Base-by-base conservation (phyloP, 768 basidiomycete genomes). In the Leccinum uliginosum region DNA sequence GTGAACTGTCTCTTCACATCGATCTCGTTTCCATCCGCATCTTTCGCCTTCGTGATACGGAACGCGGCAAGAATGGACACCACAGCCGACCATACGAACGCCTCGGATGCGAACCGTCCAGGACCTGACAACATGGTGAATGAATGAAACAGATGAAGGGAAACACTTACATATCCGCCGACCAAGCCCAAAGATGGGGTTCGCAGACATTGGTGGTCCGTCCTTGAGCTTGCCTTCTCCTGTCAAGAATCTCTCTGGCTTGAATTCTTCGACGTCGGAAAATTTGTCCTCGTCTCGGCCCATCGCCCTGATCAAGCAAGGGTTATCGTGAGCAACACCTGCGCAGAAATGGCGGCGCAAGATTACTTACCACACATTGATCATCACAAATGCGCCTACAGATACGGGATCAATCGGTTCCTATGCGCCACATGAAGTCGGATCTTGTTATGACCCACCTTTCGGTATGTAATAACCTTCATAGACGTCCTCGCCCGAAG, bases 391-490 rank as follows among this genome's bases (percentile, higher is more conserved):
- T 6, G 76, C 51, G 23, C 68, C 68, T 70, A 9, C 3, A 26
- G 4, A 50, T 17, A 12, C 40, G 27, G 19, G 46, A 30, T 51
- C 26, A 50, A 43, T 61, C 19, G 62, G 56, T 11, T 32, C 6
- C n/a, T 21, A 57, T 6, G 19, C 32, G 24, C 11, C 40, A 52
- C 10, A 24, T 24, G 14, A 26, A 19, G 1, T 10, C 24, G 34
- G 24, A 58, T 53, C 57, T 32, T 24, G 10, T n/a, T 2, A 12
- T 11, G 8, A 30, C 51, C 14, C 23, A 55, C 74, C 77, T 57
- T 78, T 75, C 0, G 79, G 80, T 43, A 82, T 78, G 40, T 68
- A 68, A 56, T 76, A 74, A 1, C 67, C 72, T 12, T 70, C 58
- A 21, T 67, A 70, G 19, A 63, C 58, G 23, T 70, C 68, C 8